Base-by-base conservation (phyloP, 352 stramenopile genomes). In the Phytophthora tentaculata region DNA sequence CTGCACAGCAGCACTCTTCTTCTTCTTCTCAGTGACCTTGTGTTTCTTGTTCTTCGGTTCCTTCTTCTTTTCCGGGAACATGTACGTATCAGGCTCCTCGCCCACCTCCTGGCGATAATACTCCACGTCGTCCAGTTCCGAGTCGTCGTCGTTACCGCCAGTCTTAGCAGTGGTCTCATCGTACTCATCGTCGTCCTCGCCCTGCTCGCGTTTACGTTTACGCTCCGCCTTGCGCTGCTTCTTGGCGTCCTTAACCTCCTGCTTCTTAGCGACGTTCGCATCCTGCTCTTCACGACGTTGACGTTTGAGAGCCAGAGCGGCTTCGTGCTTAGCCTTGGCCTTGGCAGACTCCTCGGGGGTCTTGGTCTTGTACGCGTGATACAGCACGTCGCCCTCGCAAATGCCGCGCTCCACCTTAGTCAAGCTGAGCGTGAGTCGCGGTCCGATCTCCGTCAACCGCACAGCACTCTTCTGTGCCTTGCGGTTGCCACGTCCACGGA, bases 341-440 rank as follows among this genome's bases (percentile, higher is more conserved):
- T 88, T 84, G 13, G 86, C 84, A n/a, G 84, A 71, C 52, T 96
- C 89, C 57, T 95, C 88, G 0, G 88, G 82, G 12, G 90, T 90
- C 79, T 98, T 98, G 29, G 77, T 86, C 57, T 77, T 84, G 79
- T 94, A 98, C 22, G 94, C 93, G 84, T 99, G 97, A 79, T 99
- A 99, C 63, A 99, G 86, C 44, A 99, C 95, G 76, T 99, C 97
- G 44, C 97, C 97, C 32, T 96, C 88, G 57, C 91, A 97, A 39
- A 99, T 82, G 56, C 97, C 97, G 53, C 96, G 86, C 82, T 99
- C 94, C 39, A 99, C 97, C 84, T 99, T 99, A 41, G 91, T 96
- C 2, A 99, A 81, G 68, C 97, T 90, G 23, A 99, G 75, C 19
- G 90, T 98, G 26, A 99, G 71, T 8, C 97, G 83, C 17, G 97